Evolutionary conservation across 2,329 filamentous ascomycete species (phyloP), one percentile per base, ranked within the genome.

Genomic region (Paracorniculantispora psalliotae): DNA sequence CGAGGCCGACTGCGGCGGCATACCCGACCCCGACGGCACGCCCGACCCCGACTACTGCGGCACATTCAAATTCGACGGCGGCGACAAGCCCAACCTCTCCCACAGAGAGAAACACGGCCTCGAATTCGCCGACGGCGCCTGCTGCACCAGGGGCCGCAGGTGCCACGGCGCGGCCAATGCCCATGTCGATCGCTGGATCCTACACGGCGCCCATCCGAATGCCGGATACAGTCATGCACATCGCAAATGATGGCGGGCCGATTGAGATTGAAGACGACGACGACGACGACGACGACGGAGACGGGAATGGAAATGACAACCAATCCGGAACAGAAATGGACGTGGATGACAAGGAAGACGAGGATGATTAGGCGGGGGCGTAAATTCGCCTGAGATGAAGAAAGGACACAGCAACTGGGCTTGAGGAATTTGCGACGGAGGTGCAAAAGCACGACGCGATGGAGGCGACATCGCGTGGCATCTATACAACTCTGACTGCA

Each of bases 131-230:
- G n/a, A n/a, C n/a, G n/a, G n/a, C n/a, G 21, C 1, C 21, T 2
- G 12, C 12, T 4, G 23, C 44, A 26, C 26, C 12, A 28, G 15
- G 4, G 17, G 4, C 15, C 13, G 15, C 44, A 28, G 25, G 37
- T 12, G 35, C 23, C n/a, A 15, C 17, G n/a, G 4, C 37, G 19
- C 41, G 41, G 43, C 43, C 54, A n/a, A 4, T 52, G 21, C 56
- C 56, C 26, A 58, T 58, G 56, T 52, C 47, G 3, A 58, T 58
- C 17, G 56, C 56, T 8, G 56, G 56, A 6, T 58, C 56, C 13
- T 52, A 58, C 39, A 58, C 48, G 37, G 10, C 25, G 10, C 56
- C 56, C 8, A 8, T 58, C 4, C 47, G 37, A 4, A 19, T 25
- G 25, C 9, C 37, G 37, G 17, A 19, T n/a, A 41, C 13, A 4